phyloP scores from a whole-genome alignment of 441 rosid genomes.

The Lepidium campestre region DNA sequence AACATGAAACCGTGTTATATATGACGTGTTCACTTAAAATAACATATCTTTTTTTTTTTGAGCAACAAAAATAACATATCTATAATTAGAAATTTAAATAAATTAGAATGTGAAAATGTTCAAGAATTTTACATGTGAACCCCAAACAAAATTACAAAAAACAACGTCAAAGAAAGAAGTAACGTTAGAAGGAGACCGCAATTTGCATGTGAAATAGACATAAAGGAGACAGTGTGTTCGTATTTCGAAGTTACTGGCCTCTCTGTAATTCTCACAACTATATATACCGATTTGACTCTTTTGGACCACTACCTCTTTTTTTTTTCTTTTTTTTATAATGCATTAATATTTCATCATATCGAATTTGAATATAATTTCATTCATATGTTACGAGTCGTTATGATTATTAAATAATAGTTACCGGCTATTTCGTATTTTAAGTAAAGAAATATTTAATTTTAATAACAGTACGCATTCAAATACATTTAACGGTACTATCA shows the following conservation, averaged over 20 bases:
- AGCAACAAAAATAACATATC: no score
- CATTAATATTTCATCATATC: not conserved
- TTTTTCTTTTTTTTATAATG: not conserved
- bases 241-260: conserved; percentile 12
- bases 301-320: not conserved
- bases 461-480: no score
- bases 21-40: conserved; percentile 1
- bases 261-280: conserved; percentile 18
- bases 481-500: no score
- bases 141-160: conserved; percentile 11
- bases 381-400: not conserved
- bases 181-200: conserved; percentile 18
- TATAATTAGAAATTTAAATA: not conserved
- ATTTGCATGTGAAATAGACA: conserved; percentile 32
- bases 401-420: no score
- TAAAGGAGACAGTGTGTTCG: conserved; percentile 14
- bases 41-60: no score
- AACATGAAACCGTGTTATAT: conserved; percentile 25
- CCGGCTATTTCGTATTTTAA: no score
- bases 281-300: not conserved
- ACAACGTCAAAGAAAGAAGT: conserved; percentile 31
- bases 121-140: conserved; percentile 17
- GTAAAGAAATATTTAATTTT: no score
- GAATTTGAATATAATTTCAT: not conserved
- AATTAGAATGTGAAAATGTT: conserved; percentile 13